These are phyloP conservation scores for Eucalyptus pumila DNA, from an alignment of 345 rosid genomes.

Conservation along the genomic window DNA sequence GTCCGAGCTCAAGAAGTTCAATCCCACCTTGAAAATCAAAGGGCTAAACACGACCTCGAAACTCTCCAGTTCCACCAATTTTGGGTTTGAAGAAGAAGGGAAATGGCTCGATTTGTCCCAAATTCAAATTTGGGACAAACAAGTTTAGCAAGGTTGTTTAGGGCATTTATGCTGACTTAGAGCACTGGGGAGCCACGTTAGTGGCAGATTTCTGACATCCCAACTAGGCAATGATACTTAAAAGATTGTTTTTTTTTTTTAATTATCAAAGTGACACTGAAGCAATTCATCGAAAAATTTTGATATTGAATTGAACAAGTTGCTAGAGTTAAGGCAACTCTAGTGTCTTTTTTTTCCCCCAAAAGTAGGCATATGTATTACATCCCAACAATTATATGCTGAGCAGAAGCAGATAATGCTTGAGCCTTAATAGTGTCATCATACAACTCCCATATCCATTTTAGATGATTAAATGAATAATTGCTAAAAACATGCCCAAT, in stretches of 20 bases:
- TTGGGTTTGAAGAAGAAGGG: not conserved
- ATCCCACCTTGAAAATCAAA: not conserved
- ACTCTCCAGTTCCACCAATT: not conserved
- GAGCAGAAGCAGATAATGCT: not conserved
- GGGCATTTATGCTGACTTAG: not conserved
- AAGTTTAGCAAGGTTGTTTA: not conserved
- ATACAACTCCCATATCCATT: not conserved
- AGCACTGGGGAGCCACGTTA: not conserved
- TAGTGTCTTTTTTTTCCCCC: accelerated
- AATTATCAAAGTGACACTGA: not conserved
- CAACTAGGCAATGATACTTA: not conserved
- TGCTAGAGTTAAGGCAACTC: not conserved
- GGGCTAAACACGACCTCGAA: not conserved
- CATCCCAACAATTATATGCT: not conserved
- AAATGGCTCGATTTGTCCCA: not conserved
- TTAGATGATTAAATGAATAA: not conserved
- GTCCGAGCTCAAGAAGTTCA: not conserved
- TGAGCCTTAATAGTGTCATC: not conserved
- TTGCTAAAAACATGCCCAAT: not conserved
- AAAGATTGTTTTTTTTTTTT: too few species aligned
- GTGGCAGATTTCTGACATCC: not conserved
- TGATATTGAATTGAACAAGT: accelerated
- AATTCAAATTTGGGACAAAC: not conserved
- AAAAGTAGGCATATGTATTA: not conserved
- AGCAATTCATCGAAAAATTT: accelerated